Conservation (phyloP, 2,329 filamentous ascomycete genomes). For the Mollisiaceae sp. region DNA sequence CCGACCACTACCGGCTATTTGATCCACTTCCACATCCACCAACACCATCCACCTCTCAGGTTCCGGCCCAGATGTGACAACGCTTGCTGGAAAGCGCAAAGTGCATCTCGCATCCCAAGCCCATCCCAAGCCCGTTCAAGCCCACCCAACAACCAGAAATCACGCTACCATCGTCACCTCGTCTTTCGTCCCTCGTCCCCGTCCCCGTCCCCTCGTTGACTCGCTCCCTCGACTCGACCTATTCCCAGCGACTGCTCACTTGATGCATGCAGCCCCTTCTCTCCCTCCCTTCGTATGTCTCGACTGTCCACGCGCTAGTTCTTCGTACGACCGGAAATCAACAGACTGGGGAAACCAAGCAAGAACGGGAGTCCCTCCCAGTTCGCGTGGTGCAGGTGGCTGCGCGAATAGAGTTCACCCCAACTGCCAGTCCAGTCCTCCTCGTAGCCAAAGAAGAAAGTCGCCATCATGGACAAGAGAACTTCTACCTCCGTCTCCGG, state of each 20-base stretch:
- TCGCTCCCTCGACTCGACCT: background rate
- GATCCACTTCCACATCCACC: background rate
- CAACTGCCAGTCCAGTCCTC: background rate
- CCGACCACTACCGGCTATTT: constrained; percentile 5
- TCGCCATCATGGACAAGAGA: constrained; percentile 29
- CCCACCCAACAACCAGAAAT: background rate
- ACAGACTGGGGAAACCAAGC: constrained; percentile 11
- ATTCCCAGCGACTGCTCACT: background rate
- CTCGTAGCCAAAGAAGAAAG: constrained; percentile 16
- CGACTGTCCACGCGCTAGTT: constrained; percentile 14
- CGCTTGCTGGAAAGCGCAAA: background rate
- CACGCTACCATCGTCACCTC: constrained; percentile 1
- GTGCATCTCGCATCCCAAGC: background rate
- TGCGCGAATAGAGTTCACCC: constrained; percentile 19
- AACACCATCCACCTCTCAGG: background rate
- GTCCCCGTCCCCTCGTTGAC: background rate
- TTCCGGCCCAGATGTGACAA: constrained; percentile 3
- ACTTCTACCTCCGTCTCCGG: constrained; percentile 16
- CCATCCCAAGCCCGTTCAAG: background rate
- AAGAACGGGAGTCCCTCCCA: constrained; percentile 17
- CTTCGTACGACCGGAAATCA: background rate
- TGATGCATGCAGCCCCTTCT: constrained; percentile 1
- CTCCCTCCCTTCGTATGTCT: constrained; percentile 13
- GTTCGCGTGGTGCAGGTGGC: constrained; percentile 20
- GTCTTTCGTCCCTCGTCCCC: too few relatives aligned